Evolutionary conservation across 345 rosid genomes (phyloP), one percentile per base, ranked within the genome.

Genomic region (Pelargonium nanum): DNA sequence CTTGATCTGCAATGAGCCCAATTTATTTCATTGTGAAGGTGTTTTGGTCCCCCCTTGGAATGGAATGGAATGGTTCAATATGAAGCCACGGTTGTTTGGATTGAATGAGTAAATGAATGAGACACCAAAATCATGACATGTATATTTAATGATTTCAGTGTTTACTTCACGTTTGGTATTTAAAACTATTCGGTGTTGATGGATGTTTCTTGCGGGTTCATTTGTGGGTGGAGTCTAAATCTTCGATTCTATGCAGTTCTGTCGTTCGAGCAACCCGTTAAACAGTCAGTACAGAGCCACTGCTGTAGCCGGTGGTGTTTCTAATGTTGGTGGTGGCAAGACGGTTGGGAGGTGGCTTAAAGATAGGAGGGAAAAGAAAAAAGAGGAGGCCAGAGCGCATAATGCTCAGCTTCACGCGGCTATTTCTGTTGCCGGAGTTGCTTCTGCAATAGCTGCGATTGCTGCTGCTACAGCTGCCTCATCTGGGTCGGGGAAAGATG

Each of bases 351-450:
- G 95, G 62, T 86, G 95, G 96, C 57, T 86, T 44, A 91, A 85
- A 60, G 96, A 86, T 25, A 62, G 95, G 72, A 82, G 73, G 71
- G 95, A 89, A 85, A 92, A 82, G 81, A 92, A 84, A 61, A 92
- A 80, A 60, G 98, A 92, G 70, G 96, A 92, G 69, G 62, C 81
- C 2, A 70, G 96, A 12, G 86, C 89, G 5, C 91, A 80, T 3
- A 92, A 86, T 56, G 96, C 98, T 0, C 98, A 89, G 68, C 77
- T 92, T 4, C 95, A 86, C 16, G 95, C 96, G 0, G 82, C 95
- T 0, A 70, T 92, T 19, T 80, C 96, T 0, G 95, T 92, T 0
- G 96, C 96, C 0, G 89, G 92, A 3, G 92, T 91, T 0, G 96
- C 98, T 0, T 85, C 98, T 0, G 95, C 98, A 0, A 80, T 91